These are phyloP conservation scores for Phytophthora vignae DNA, from an alignment of 352 stramenopile genomes.

Conservation along the genomic window DNA sequence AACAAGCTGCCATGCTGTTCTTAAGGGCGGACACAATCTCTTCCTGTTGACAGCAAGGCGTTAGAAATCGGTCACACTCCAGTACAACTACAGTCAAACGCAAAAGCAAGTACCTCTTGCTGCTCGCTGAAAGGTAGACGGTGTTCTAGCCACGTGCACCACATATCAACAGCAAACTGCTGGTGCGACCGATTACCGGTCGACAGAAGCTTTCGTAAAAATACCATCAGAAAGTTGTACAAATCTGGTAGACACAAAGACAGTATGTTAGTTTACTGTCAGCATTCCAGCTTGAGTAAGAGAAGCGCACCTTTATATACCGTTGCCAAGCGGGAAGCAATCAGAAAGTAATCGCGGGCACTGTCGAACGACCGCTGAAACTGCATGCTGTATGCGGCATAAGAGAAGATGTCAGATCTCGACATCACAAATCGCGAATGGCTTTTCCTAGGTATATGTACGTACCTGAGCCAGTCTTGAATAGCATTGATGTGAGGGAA, in stretches of 20 bases:
- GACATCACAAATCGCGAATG: not conserved
- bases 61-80: not conserved
- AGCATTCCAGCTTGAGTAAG: not conserved
- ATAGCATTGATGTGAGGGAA: constrained; percentile 59
- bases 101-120: constrained; percentile 62
- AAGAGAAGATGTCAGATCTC: constrained; percentile 4
- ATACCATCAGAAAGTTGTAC: constrained; percentile 85
- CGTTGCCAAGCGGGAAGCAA: constrained; percentile 51
- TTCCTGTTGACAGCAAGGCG: constrained; percentile 38
- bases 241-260: constrained; percentile 52
- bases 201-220: constrained; percentile 80
- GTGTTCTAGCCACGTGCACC: constrained; percentile 72
- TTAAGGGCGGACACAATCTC: constrained; percentile 66
- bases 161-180: constrained; percentile 72
- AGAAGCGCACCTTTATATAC: constrained; percentile 47
- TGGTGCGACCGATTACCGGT: constrained; percentile 52
- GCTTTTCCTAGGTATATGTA: constrained; percentile 19
- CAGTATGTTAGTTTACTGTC: constrained; percentile 3
- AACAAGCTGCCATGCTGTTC: constrained; percentile 52
- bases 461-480: constrained; percentile 72
- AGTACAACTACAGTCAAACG: constrained; percentile 3
- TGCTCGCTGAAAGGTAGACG: constrained; percentile 53
- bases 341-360: constrained; percentile 54
- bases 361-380: constrained; percentile 56
- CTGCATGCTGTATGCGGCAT: constrained; percentile 39